Evolutionary conservation across 306 rosid genomes (phyloP).

Genomic region (Arachis stenosperma): DNA sequence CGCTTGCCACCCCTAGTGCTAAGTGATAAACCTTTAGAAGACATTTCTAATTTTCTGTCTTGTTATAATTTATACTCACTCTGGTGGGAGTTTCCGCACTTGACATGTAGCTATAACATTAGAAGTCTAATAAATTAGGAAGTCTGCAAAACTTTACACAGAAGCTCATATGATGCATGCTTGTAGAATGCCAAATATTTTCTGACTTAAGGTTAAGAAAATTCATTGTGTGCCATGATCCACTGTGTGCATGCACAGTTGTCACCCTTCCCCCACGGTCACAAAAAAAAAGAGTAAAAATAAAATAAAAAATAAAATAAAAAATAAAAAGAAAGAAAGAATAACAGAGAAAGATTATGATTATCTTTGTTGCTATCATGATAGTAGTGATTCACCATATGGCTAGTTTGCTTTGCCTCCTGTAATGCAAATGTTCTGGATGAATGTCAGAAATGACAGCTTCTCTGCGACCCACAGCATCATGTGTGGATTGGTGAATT

Average conservation of each 20-base stretch:
- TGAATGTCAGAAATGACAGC: constrained; percentile 15
- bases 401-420: constrained; percentile 18
- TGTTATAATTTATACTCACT: not conserved
- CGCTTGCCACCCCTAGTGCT: no score
- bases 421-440: constrained; percentile 4
- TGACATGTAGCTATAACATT: constrained; percentile 4
- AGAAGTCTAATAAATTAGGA: not conserved
- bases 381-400: constrained; percentile 1
- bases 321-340: no score
- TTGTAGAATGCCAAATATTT: constrained; percentile 5
- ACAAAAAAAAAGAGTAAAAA: no score
- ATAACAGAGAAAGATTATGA: not conserved
- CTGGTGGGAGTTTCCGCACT: not conserved
- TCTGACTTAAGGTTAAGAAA: not conserved
- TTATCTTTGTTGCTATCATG: constrained; percentile 6
- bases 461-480: not conserved
- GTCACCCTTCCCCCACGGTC: no score
- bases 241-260: not conserved
- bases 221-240: constrained; percentile 9
- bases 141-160: not conserved
- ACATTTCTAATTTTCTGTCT: not conserved
- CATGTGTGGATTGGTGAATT: constrained; percentile 4
- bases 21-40: constrained; percentile 17
- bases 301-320: no score
- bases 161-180: constrained; percentile 17